phyloP scores from a whole-genome alignment of 331 rosid species.

The Quercus lobata region DNA sequence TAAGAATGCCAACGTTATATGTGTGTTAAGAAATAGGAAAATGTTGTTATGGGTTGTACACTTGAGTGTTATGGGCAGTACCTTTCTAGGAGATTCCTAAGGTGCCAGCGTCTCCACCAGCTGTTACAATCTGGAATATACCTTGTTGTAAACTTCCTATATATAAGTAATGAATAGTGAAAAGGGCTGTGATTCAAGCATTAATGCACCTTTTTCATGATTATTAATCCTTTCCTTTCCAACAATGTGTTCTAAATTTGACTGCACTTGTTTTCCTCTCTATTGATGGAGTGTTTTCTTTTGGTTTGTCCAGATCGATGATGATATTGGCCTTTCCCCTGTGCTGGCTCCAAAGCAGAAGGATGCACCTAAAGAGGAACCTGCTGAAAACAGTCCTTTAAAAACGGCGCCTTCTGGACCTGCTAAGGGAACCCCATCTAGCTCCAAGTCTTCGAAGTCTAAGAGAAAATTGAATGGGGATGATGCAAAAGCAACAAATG shows the following conservation, averaged over 20 bases:
- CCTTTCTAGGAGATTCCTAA: too few species aligned
- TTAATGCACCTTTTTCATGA: too few species aligned
- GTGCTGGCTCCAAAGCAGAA: slow-evolving; percentile 63
- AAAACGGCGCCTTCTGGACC: slow-evolving; percentile 58
- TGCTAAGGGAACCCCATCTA: slow-evolving; percentile 60
- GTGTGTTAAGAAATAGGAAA: too few species aligned
- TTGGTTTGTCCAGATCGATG: slow-evolving; percentile 60
- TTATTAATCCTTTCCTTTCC: too few species aligned
- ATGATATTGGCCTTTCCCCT: slow-evolving; percentile 53
- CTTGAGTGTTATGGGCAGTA: too few species aligned
- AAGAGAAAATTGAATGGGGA: slow-evolving; percentile 80
- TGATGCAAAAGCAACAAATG: slow-evolving; percentile 60
- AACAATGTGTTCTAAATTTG: not conserved
- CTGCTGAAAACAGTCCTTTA: slow-evolving; percentile 68
- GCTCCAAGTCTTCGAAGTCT: slow-evolving; percentile 73
- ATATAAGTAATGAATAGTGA: too few species aligned
- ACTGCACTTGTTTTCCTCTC: slow-evolving; percentile 9
- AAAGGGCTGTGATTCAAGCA: too few species aligned
- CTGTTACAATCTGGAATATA: too few species aligned
- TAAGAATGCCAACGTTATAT: not conserved
- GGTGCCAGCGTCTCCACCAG: too few species aligned
- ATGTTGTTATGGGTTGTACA: too few species aligned
- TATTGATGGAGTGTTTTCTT: not conserved
- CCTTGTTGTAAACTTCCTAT: too few species aligned
- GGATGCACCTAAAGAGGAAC: slow-evolving; percentile 87